Evolutionary conservation across 139 green algal species (phyloP), one percentile per base, ranked within the genome.

Genomic region (Chlorella sorokiniana): DNA sequence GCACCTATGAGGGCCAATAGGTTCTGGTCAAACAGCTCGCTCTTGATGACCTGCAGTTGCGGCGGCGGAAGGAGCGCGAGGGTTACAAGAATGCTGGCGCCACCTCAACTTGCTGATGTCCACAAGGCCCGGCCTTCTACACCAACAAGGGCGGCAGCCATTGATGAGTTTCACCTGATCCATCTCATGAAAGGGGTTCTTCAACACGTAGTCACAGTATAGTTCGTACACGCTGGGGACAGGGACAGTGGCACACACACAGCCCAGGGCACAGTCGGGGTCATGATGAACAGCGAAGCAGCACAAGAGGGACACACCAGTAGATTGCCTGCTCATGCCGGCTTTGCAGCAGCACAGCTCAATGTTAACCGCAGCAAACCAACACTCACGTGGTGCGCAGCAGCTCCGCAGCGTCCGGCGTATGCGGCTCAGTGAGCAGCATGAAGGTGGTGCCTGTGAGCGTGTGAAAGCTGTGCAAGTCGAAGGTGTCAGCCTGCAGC

Each of bases 401-500:
- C 31, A 96, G 81, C 7, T 88, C 82, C 20, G 89, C 86, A 9
- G 94, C 88, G 33, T 94, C 91, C 22, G 87, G 88, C 33, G 91
- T 91, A 10, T 89, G 84, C 4, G 93, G 93, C 69, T 95, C 90
- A 11, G 92, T 91, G 16, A 98, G 73, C 71, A 95, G 56, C 67
- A 97, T 85, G 67, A 98, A 96, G 70, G 96, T 98, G 37, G 91
- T 96, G 18, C 92, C 96, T 10, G 95, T 98, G 20, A 93, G 83
- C 0, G 90, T 95, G 54, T 95, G 88, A 35, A 81, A 81, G 40
- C 93, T 97, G 86, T 98, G 95, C 70, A 99, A 81, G 84, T 98
- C 93, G 84, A 98, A 99, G 5, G 85, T 97, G 59, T 98, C 96
- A 0, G 94, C 91, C 71, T 97, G 89, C 62, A 99, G 79, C 48